Evolutionary conservation across 2,329 filamentous ascomycete genomes (phyloP).

Genomic region (Monilinia laxa): DNA sequence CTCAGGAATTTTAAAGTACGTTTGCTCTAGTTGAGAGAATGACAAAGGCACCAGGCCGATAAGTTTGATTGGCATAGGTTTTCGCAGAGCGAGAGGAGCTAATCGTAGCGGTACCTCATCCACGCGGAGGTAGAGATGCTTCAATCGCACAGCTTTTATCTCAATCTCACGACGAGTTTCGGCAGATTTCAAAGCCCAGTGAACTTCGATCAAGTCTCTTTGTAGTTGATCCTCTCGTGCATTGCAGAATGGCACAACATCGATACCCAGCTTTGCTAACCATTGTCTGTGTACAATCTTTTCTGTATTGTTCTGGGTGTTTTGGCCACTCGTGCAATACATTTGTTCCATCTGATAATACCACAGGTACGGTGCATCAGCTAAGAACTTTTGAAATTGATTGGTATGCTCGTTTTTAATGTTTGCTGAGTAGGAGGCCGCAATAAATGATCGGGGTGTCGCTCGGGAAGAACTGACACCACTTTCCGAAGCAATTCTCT

Average conservation of each 20-base stretch:
- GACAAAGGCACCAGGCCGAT: neutral
- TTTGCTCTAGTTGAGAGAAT: neutral
- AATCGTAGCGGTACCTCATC: neutral
- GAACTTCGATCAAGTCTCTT: neutral
- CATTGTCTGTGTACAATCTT: conserved; percentile 4
- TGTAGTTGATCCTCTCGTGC: neutral
- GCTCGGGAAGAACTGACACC: neutral
- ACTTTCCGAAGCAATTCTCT: neutral
- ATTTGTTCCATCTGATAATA: conserved; percentile 6
- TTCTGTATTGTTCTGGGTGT: neutral
- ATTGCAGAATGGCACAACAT: neutral
- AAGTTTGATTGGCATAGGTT: neutral
- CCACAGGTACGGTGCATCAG: neutral
- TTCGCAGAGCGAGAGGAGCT: neutral
- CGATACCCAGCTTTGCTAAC: conserved; percentile 8
- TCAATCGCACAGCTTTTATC: conserved; percentile 4
- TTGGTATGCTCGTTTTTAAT: neutral
- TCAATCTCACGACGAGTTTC: conserved; percentile 5
- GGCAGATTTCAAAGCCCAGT: conserved; percentile 11
- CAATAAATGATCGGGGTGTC: neutral
- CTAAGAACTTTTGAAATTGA: neutral
- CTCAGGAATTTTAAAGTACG: neutral
- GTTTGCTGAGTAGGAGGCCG: neutral
- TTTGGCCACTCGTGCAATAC: neutral
- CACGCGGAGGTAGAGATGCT: neutral